Evolutionary conservation across 306 rosid genomes (phyloP), one percentile per base, ranked within the genome.

Genomic region (Dryas octopetala): DNA sequence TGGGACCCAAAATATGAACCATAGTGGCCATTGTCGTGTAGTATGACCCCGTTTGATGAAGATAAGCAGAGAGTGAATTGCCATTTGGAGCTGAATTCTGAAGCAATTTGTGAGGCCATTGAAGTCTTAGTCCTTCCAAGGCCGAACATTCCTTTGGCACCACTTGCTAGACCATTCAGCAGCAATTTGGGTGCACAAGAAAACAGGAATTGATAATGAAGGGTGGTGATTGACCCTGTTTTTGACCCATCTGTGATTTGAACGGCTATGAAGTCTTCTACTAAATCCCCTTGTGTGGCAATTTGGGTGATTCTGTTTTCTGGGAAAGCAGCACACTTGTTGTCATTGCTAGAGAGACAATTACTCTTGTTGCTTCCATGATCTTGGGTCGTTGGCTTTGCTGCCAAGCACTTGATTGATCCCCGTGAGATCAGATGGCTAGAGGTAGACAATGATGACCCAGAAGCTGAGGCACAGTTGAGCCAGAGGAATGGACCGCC

Each of bases 351-450:
- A 32, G 38, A 32, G 38, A 32, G 38, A 32, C 38, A 32, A 32
- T 32, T 32, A 32, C 38, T 32, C 76, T 8, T 46, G 15, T 15
- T 40, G 9, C 73, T 66, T n/a, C 70, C 28, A 17, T 41, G 44
- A 54, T 40, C 62, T 7, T 55, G 79, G 52, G 23, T 32, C 13
- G n/a, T 55, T 16, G 67, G 74, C 41, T 57, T 75, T 0, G 90
- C 92, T 0, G 89, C 70, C n/a, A 82, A 70, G 86, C 98, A 93
- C 0, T 83, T 81, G 58, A 91, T 68, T 0, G 98, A 93, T 16
- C 87, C 86, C 38, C 32, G 74, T 2, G 88, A 79, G 4, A 93
- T 70, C 26, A 73, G 17, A 23, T 57, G 40, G 40, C 59, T 55
- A 16, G 96, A 82, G 38, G 38, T 0, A 3, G 90, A 78, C 4